phyloP scores from a whole-genome alignment of 495 filamentous ascomycete species.

The Evernia prunastri region DNA sequence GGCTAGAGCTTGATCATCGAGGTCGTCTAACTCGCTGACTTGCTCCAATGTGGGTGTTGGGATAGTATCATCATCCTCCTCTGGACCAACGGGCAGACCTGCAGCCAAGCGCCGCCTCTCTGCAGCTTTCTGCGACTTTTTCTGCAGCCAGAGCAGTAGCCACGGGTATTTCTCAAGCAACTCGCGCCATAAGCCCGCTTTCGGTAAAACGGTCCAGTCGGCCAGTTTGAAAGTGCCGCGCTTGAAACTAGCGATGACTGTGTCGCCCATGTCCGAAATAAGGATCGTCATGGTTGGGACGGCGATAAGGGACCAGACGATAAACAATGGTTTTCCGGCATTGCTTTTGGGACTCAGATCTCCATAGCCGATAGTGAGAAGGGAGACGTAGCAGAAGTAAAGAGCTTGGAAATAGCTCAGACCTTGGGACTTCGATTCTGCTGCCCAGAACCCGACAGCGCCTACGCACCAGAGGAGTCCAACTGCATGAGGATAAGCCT shows the following conservation, averaged over 20 bases:
- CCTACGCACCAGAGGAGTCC: conserved; percentile 72
- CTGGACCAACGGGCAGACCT: conserved; percentile 41
- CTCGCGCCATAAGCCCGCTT: conserved; percentile 40
- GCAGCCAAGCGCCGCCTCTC: conserved; percentile 41
- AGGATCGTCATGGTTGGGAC: conserved; percentile 65
- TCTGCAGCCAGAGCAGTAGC: conserved; percentile 37
- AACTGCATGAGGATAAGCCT: conserved; percentile 22
- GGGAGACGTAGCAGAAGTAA: conserved; percentile 76
- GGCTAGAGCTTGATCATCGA: conserved; percentile 40
- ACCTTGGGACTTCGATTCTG: conserved; percentile 47
- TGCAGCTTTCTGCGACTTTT: conserved; percentile 27
- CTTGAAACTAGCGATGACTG: conserved; percentile 52
- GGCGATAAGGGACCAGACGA: conserved; percentile 70
- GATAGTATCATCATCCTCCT: conserved; percentile 26
- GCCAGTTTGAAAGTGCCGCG: conserved; percentile 46
- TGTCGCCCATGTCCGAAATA: conserved; percentile 58
- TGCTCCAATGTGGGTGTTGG: conserved; percentile 40
- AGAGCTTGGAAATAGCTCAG: conserved; percentile 73
- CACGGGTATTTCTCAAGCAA: conserved; percentile 40
- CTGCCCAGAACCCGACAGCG: conserved; percentile 63
- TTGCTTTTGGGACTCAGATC: conserved; percentile 69
- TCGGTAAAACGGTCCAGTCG: conserved; percentile 54
- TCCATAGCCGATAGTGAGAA: conserved; percentile 88
- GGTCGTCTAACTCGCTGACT: conserved; percentile 35
- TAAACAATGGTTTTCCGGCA: conserved; percentile 74